Conservation (phyloP, 1,284 basidiomycete species). For the Austroboletus novae-zelandiae region DNA sequence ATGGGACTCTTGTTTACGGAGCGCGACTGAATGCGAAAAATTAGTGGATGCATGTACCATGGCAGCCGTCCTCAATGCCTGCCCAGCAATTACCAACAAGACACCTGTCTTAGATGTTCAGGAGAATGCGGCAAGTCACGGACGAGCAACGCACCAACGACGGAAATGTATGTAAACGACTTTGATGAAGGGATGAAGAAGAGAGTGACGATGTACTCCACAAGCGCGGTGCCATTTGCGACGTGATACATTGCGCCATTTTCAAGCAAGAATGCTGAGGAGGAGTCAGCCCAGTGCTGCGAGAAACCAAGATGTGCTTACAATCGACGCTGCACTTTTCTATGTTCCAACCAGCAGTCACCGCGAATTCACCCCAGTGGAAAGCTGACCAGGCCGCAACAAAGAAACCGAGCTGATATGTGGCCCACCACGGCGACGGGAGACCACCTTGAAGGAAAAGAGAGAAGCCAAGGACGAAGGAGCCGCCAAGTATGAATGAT, state of each 20-base stretch:
- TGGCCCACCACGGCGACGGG: conserved; percentile 57
- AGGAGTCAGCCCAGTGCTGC: not conserved
- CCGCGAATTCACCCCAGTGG: conserved; percentile 93
- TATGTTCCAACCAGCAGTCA: conserved; percentile 94
- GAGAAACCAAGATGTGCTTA: conserved; percentile 42
- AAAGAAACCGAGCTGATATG: conserved; percentile 81
- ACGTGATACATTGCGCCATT: conserved; percentile 87
- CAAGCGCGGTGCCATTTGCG: conserved; percentile 77
- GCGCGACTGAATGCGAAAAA: conserved; percentile 89
- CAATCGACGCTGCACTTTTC: conserved; percentile 92
- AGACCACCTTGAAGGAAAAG: conserved; percentile 50
- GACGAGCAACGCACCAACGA: conserved; percentile 47
- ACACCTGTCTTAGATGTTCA: conserved; percentile 48
- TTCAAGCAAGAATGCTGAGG: conserved; percentile 87
- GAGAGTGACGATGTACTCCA: conserved; percentile 77
- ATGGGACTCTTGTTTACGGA: conserved; percentile 71
- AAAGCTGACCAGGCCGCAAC: conserved; percentile 79
- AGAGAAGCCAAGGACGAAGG: conserved; percentile 55
- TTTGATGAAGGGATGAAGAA: conserved; percentile 67
- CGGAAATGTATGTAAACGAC: conserved; percentile 49
- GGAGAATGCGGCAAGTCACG: not conserved
- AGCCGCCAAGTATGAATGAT: conserved; percentile 69
- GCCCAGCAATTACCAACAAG: conserved; percentile 64
- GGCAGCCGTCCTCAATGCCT: conserved; percentile 79
- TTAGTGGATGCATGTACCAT: conserved; percentile 96